These are phyloP conservation scores for Lyophyllum atratum DNA, from an alignment of 768 basidiomycete species.

Conservation along the genomic window DNA sequence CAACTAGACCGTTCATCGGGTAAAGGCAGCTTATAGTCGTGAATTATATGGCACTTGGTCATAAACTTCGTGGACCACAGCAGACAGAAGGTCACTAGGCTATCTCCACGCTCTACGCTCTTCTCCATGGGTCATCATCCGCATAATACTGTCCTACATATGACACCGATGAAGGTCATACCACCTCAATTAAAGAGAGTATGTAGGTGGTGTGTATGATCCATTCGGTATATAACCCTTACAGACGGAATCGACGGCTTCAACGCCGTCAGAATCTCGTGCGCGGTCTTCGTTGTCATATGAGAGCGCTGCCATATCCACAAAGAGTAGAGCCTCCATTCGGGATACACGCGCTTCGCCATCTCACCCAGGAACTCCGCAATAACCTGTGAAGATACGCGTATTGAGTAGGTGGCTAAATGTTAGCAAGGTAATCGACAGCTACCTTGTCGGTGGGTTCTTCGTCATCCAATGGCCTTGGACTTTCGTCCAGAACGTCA, in stretches of 20 bases:
- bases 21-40: no score
- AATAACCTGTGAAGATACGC: background rate
- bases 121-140: no score
- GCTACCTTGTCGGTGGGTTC: constrained; percentile 6
- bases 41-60: no score
- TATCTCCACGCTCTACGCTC: no score
- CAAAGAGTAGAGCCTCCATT: constrained; percentile 11
- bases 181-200: constrained; percentile 3
- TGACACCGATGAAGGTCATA: background rate
- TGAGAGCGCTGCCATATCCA: constrained; percentile 17
- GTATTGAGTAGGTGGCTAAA: background rate
- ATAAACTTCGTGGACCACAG: no score
- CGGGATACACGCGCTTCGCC: constrained; percentile 5
- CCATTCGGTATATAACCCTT: constrained; percentile 6
- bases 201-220: constrained; percentile 7
- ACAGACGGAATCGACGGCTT: constrained; percentile 13
- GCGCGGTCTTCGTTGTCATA: constrained; percentile 17
- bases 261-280: constrained; percentile 11
- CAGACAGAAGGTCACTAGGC: no score
- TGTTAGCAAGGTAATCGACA: background rate
- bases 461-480: constrained; percentile 7
- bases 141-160: no score
- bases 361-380: constrained; percentile 8
- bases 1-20: no score
- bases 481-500: constrained; percentile 11